Evolutionary conservation across 2,329 filamentous ascomycete species (phyloP), one percentile per base, ranked within the genome.

Genomic region (Nigrospora sphaerica): DNA sequence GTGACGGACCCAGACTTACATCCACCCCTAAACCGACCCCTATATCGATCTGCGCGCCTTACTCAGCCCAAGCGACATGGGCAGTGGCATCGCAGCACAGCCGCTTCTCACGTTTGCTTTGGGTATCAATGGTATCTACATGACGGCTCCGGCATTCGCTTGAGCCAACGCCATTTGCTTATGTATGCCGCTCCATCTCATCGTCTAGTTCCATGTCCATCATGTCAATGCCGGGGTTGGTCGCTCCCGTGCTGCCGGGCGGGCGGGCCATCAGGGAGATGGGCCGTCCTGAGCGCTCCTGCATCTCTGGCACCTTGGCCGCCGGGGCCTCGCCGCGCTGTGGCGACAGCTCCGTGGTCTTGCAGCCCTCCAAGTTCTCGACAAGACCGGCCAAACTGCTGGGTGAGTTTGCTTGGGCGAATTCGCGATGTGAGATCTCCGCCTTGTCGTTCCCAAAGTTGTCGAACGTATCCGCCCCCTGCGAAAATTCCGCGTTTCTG

Each of bases 221-320:
- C 17, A 60, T 47, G 46, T 60, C 59, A 38, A 56, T 3, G 7
- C 54, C 17, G 50, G 51, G 11, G 43, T 52, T 49, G 45, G 54
- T 39, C 50, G 57, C 46, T 47, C 50, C 12, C 42, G 49, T 43
- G 17, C 52, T 38, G 45, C 49, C 23, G 50, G 47, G 48, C 12
- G 53, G 48, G 12, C 52, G 56, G 17, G 52, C 46, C 19, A 65
- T 48, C 35, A 65, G 61, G 7, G 58, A 54, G 6, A 52, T 52
- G 12, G 52, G 39, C 10, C 55, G 54, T 18, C 57, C 56, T 33
- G 52, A 50, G 31, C 67, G 64, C 50, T 74, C 70, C 52, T 70
- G 66, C 71, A 74, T 74, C 53, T 74, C 71, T 1, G 71, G 70
- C n/a, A 50, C 56, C 43, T 60, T 64, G 11, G 48, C n/a, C 13